phyloP scores from a whole-genome alignment of 768 basidiomycete species.

The Coprinopsis marcescibilis region DNA sequence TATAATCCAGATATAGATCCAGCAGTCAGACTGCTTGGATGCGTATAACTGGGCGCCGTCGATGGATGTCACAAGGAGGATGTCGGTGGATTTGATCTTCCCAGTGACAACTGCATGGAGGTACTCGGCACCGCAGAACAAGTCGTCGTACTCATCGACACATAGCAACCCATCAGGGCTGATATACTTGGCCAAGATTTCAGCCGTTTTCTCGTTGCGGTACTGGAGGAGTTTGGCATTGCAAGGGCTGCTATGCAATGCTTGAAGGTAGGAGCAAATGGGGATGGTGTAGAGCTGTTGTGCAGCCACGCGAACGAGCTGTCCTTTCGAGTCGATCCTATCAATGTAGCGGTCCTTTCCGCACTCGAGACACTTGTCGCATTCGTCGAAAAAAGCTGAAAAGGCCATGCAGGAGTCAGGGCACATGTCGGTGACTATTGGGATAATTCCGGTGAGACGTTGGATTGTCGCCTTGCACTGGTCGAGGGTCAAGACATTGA shows the following conservation, averaged over 20 bases:
- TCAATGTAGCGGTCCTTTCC: not conserved
- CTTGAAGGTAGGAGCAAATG: slow-evolving; percentile 13
- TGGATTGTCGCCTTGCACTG: too few relatives aligned
- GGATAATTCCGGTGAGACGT: slow-evolving; percentile 25
- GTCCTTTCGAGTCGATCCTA: slow-evolving; percentile 20
- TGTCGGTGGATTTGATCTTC: slow-evolving; percentile 24
- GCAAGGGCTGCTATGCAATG: too few relatives aligned
- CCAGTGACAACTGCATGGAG: slow-evolving; percentile 14
- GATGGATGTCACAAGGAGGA: slow-evolving; percentile 27
- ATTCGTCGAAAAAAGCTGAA: slow-evolving; percentile 16
- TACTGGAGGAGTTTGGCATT: slow-evolving; percentile 25
- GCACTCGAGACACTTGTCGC: slow-evolving; percentile 16
- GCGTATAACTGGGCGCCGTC: slow-evolving; percentile 40
- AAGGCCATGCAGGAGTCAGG: slow-evolving; percentile 21
- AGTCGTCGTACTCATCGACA: slow-evolving; percentile 20
- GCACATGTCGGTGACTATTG: slow-evolving; percentile 31
- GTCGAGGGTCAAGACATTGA: too few relatives aligned
- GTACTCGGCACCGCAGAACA: slow-evolving; percentile 25
- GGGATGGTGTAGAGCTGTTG: slow-evolving; percentile 38
- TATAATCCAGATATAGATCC: slow-evolving; percentile 39
- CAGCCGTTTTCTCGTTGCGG: slow-evolving; percentile 15
- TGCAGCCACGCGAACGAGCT: slow-evolving; percentile 35
- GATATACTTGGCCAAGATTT: slow-evolving; percentile 18
- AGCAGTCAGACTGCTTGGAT: slow-evolving; percentile 36
- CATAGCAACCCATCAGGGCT: not conserved